Base-by-base conservation (phyloP, 495 filamentous ascomycete genomes). In the Lindgomyces ingoldianus region DNA sequence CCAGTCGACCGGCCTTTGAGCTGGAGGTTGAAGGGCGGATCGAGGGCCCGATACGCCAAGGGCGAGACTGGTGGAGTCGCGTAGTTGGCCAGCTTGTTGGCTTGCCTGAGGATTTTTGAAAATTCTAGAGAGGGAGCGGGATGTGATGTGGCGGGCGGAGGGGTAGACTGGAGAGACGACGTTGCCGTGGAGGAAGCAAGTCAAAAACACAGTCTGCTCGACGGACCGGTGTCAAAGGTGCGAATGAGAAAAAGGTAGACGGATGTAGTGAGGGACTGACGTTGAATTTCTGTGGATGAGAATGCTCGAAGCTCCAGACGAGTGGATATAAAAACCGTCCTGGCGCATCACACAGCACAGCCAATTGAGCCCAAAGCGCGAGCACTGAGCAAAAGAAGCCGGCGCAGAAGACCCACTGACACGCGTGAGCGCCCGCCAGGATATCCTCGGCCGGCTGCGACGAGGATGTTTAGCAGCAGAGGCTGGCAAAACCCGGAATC, bases 11-110 rank as follows among this genome's bases (percentile, higher is more conserved):
- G 62, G 55, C 64, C 51, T 52, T 67, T 66, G 52, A 59, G 53
- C 30, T 60, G 47, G 48, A 67, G 30, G 19, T 44, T 60, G 27
- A 68, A 52, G 47, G 65, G 58, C 45, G 68, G 56, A 62, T 73
- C 69, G 64, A 62, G 49, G 55, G 63, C 54, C 45, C 61, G 69
- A 58, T 74, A 73, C 73, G 73, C 75, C 75, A 67, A 68, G 36
- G 74, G 75, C 74, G 75, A 74, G 56, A 71, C 63, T 52, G 75
- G 74, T 39, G 75, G 75, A 41, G 74, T 78, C 63, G 74, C 74
- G 76, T 78, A 76, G 56, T 74, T 60, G 56, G 75, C 75, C 74
- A 77, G 71, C 61, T 72, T 74, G 65, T 46, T 57, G 62, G 62
- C 49, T 44, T 61, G 27, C n/a, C 22, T 11, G 30, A 46, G 25